phyloP scores from a whole-genome alignment of 169 alveolate species.

The Eimeria tenella region DNA sequence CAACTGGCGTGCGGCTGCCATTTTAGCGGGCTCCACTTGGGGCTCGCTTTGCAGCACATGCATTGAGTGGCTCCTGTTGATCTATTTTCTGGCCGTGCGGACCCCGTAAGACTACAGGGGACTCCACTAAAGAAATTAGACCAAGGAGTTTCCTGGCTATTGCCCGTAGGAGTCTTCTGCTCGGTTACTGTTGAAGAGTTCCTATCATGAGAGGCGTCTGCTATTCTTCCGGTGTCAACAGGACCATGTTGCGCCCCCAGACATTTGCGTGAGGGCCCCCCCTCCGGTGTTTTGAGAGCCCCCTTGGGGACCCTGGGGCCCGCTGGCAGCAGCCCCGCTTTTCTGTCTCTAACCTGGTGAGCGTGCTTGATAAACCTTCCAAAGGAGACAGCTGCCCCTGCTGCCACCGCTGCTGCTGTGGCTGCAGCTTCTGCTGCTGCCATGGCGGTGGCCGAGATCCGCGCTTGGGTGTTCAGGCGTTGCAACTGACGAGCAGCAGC shows the following conservation, averaged over 20 bases:
- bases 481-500: slow-evolving; percentile 36
- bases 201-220: background rate
- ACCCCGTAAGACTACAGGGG: background rate
- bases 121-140: slow-evolving; percentile 5
- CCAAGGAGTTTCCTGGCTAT: background rate
- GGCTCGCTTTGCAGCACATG: background rate
- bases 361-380: slow-evolving; percentile 22
- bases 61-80: background rate
- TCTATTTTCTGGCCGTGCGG: background rate
- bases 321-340: background rate
- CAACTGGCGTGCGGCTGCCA: background rate
- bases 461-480: slow-evolving; percentile 36
- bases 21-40: background rate
- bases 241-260: slow-evolving; percentile 8
- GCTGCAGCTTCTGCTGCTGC: slow-evolving; percentile 74
- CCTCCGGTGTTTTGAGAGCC: background rate
- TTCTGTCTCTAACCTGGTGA: slow-evolving; percentile 51
- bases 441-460: slow-evolving; percentile 55
- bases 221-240: background rate
- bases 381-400: slow-evolving; percentile 60
- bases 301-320: background rate
- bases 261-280: background rate
- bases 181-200: background rate
- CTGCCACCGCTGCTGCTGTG: slow-evolving; percentile 50
- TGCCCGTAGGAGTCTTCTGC: background rate